A percentile compares a stretch with the other conserved stretches of the same genome.
phyloP scores from a whole-genome alignment of 176 grass and related monocot genomes.

The Lolium perenne region DNA sequence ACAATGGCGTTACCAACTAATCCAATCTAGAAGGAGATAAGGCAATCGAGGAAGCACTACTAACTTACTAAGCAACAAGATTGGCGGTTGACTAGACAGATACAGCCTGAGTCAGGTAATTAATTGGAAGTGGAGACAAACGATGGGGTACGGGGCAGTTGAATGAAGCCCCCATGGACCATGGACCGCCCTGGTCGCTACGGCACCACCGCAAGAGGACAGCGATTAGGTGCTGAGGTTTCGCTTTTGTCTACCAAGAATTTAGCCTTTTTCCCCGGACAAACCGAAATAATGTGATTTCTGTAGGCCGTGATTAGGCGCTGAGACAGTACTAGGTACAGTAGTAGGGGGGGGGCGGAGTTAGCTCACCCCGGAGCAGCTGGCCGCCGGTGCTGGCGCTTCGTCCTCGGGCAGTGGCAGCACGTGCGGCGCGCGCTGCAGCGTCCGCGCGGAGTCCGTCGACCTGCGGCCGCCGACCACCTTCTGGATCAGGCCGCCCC shows the following conservation, averaged over 20 bases:
- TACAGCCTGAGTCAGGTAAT: slow-evolving; percentile 25
- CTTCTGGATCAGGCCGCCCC: slow-evolving; percentile 76
- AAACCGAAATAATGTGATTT: too few relatives aligned
- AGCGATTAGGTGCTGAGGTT: slow-evolving; percentile 23
- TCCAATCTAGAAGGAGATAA: background rate
- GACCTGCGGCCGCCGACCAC: slow-evolving; percentile 47
- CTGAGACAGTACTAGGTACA: background rate
- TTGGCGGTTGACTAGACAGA: slow-evolving; percentile 51
- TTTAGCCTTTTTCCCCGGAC: background rate
- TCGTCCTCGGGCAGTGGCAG: slow-evolving; percentile 21
- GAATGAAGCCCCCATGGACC: slow-evolving; percentile 2
- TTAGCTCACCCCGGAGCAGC: slow-evolving; percentile 54
- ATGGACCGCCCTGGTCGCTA: slow-evolving; percentile 44
- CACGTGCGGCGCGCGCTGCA: slow-evolving; percentile 44
- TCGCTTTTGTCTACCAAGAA: slow-evolving; percentile 45
- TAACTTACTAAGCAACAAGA: slow-evolving; percentile 63
- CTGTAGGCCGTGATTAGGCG: background rate
- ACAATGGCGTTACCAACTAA: background rate
- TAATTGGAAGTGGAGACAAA: slow-evolving; percentile 39
- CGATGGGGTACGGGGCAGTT: slow-evolving; percentile 36
- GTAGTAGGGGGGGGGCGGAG: background rate
- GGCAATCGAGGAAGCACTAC: background rate
- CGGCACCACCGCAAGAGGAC: slow-evolving; percentile 55
- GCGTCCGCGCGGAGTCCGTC: slow-evolving; percentile 25
- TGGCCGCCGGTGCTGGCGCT: slow-evolving; percentile 41